Conservation (phyloP, 805 yeast species). For the Candida dendrica region DNA sequence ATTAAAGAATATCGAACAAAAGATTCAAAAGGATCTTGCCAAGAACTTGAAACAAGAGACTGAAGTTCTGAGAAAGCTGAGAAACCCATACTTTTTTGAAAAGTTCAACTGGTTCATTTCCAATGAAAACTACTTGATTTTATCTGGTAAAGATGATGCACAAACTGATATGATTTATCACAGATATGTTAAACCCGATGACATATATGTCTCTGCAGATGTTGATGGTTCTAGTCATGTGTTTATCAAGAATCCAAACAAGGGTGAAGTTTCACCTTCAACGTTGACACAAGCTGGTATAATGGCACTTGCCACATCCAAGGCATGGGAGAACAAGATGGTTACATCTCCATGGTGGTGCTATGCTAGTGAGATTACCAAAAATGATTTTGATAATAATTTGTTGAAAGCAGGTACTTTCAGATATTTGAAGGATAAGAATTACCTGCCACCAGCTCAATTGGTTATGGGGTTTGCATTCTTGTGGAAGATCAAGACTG, state of each 20-base stretch:
- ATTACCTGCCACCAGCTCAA: slow-evolving; percentile 69
- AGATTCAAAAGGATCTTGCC: slow-evolving; percentile 65
- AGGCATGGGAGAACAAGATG: slow-evolving; percentile 85
- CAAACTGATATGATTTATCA: slow-evolving; percentile 79
- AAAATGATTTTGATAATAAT: slow-evolving; percentile 56
- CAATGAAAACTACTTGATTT: slow-evolving; percentile 76
- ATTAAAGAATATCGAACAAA: slow-evolving; percentile 72
- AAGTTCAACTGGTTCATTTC: slow-evolving; percentile 93
- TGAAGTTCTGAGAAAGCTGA: slow-evolving; percentile 44
- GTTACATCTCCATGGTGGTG: slow-evolving; percentile 83
- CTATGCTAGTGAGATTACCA: slow-evolving; percentile 60
- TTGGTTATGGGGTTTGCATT: slow-evolving; percentile 87
- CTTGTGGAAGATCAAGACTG: slow-evolving; percentile 63
- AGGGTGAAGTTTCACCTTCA: slow-evolving; percentile 74
- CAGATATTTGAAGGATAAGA: slow-evolving; percentile 44
- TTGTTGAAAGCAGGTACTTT: slow-evolving; percentile 59
- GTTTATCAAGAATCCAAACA: slow-evolving; percentile 72
- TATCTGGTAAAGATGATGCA: slow-evolving; percentile 77
- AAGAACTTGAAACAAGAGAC: slow-evolving; percentile 53
- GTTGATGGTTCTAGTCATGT: slow-evolving; percentile 68
- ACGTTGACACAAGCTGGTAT: slow-evolving; percentile 87
- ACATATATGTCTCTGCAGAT: slow-evolving; percentile 68
- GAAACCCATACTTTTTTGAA: slow-evolving; percentile 86
- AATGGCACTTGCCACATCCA: slow-evolving; percentile 71
- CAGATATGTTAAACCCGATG: slow-evolving; percentile 68